Evolutionary conservation across 2,329 filamentous ascomycete species (phyloP), one percentile per base, ranked within the genome.

Genomic region (Mariannaea elegans): DNA sequence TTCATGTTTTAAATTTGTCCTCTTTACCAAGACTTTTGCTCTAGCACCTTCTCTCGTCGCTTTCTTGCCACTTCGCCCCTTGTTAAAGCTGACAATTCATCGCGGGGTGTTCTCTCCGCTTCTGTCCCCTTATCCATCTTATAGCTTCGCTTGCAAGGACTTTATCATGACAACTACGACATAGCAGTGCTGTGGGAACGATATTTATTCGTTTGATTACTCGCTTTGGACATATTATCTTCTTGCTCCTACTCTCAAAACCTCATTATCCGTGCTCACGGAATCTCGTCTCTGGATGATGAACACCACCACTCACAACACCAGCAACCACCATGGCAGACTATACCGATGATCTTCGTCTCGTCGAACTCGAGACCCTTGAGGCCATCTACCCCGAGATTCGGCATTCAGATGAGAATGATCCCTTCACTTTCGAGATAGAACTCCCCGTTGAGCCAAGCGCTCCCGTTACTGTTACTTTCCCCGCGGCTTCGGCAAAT

Each of bases 341-440:
- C 55, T 76, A 76, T 58, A 76, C 74, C 63, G 81, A 84, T 67
- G 83, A 87, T 68, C 78, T 81, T 63, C 86, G 88, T 48, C 74
- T 80, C 54, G 77, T 82, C 45, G 88, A 90, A 78, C 79, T 90
- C 54, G 82, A 81, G 67, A 83, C 86, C 13, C 81, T 90, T 56
- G 77, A 81, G 56, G 86, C 87, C 62, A 90, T 91, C 68, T 91
- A 84, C 64, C 88, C 88, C n/a, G 88, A 90, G 73, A 83, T 90
- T 13, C 78, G 78, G 27, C 74, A 76, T 8, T 72, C 80, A 18
- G 72, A 79, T 44, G 70, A 77, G 7, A 67, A 79, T 29, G 76
- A 81, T 58, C 61, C 62, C n/a, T 81, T 82, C 66, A 78, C 77
- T 7, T 82, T 88, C 70, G 78, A 79, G 41, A 80, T 90, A 56